phyloP scores from a whole-genome alignment of 225 moss, liverwort and hornwort genomes.

The Sphagnum tenellum region DNA sequence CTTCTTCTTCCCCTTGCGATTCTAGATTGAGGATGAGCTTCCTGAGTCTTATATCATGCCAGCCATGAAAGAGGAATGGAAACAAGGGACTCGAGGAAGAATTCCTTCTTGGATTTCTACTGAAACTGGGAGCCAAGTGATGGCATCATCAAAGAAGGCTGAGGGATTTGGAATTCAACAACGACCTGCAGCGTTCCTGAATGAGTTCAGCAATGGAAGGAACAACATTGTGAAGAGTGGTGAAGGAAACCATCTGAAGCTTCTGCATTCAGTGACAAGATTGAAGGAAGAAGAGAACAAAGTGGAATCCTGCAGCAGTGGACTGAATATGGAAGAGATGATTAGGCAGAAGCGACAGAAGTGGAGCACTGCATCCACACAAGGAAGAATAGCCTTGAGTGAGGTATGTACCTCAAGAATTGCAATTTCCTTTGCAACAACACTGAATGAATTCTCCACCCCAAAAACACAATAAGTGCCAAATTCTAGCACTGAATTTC shows the following conservation, averaged over 20 bases:
- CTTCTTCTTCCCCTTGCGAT: not conserved
- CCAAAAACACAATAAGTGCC: no score
- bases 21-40: slow-evolving; percentile 28
- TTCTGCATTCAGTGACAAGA: slow-evolving; percentile 30
- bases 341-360: slow-evolving; percentile 12
- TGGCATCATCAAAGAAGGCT: no score
- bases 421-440: no score
- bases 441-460: no score
- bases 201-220: slow-evolving; percentile 45
- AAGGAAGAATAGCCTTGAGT: slow-evolving; percentile 33
- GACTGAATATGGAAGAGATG: not conserved
- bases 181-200: slow-evolving; percentile 26
- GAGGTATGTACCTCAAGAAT: slow-evolving; percentile 20
- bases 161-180: not conserved
- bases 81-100: no score
- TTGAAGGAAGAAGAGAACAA: slow-evolving; percentile 37
- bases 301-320: slow-evolving; percentile 29
- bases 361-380: slow-evolving; percentile 30
- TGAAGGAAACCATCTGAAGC: slow-evolving; percentile 14
- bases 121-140: no score
- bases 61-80: no score
- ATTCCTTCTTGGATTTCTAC: no score
- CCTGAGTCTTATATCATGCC: slow-evolving; percentile 1
- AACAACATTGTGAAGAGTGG: slow-evolving; percentile 5
- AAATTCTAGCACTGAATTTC: no score